Conservation (phyloP, 1,284 basidiomycete genomes). For the Boletus mariae region DNA sequence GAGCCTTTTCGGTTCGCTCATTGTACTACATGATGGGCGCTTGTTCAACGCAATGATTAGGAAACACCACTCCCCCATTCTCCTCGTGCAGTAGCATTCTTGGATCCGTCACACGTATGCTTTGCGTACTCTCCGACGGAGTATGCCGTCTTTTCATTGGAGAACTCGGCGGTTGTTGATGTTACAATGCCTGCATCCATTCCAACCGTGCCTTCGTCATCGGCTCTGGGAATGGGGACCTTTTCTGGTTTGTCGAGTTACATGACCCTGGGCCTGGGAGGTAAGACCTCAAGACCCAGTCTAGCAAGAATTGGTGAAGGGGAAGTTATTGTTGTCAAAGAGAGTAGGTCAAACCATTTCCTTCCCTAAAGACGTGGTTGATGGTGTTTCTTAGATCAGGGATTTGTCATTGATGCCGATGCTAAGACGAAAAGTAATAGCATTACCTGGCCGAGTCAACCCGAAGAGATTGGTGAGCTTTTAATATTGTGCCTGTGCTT, state of each 20-base stretch:
- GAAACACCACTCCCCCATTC: slow-evolving; percentile 84
- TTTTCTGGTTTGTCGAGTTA: slow-evolving; percentile 80
- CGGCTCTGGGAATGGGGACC: slow-evolving; percentile 51
- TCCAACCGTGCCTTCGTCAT: slow-evolving; percentile 45
- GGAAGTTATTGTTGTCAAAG: slow-evolving; percentile 75
- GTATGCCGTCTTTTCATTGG: slow-evolving; percentile 71
- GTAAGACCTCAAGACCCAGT: slow-evolving; percentile 66
- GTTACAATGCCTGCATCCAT: slow-evolving; percentile 45
- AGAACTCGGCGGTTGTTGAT: slow-evolving; percentile 56
- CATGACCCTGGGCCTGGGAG: slow-evolving; percentile 79
- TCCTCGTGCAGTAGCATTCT: slow-evolving; percentile 69
- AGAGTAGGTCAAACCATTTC: slow-evolving; percentile 55
- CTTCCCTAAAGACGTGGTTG: not conserved
- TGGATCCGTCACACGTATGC: slow-evolving; percentile 61
- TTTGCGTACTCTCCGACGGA: slow-evolving; percentile 77
- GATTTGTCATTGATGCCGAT: slow-evolving; percentile 69
- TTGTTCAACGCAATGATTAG: slow-evolving; percentile 37
- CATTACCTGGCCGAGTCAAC: slow-evolving; percentile 77
- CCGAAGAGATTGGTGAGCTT: slow-evolving; percentile 72
- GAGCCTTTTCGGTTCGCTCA: not conserved
- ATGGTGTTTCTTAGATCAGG: slow-evolving; percentile 54
- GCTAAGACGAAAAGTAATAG: slow-evolving; percentile 60
- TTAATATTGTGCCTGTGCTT: not conserved
- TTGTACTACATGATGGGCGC: slow-evolving; percentile 3
- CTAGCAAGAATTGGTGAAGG: slow-evolving; percentile 59